Evolutionary conservation across 2,329 filamentous ascomycete genomes (phyloP).

Genomic region (Sporothrix luriei): DNA sequence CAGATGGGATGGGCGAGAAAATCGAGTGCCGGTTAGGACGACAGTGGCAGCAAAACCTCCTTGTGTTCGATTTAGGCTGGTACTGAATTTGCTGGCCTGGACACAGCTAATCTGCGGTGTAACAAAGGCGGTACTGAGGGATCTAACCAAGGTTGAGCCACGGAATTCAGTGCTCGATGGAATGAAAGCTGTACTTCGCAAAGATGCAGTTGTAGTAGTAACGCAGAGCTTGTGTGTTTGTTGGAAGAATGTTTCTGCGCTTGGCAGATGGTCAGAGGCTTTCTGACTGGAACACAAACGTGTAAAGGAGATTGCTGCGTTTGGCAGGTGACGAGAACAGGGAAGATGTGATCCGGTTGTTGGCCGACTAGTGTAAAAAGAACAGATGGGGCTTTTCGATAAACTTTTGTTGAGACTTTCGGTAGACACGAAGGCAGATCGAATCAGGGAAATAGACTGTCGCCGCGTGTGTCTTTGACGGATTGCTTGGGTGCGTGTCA

Average conservation of each 20-base stretch:
- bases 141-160: slow-evolving; percentile 3
- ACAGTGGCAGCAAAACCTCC: not conserved
- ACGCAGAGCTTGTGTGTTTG: slow-evolving; percentile 8
- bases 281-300: slow-evolving; percentile 4
- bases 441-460: not conserved
- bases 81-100: not conserved
- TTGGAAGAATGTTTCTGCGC: not conserved
- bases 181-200: slow-evolving; percentile 22
- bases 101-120: slow-evolving; percentile 13
- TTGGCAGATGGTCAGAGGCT: not conserved
- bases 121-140: slow-evolving; percentile 2
- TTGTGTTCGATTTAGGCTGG: not conserved
- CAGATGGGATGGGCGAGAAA: not conserved
- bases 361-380: not conserved
- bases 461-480: not conserved
- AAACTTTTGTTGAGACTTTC: too few relatives aligned
- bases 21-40: not conserved
- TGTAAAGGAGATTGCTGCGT: not conserved
- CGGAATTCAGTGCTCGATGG: not conserved
- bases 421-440: not conserved
- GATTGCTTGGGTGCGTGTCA: slow-evolving; percentile 2
- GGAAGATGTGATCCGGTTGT: not conserved
- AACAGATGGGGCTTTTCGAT: not conserved
- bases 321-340: not conserved
- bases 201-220: slow-evolving; percentile 15